Evolutionary conservation across 1,284 basidiomycete genomes (phyloP).

Genomic region (Mrakiaceae sp.): DNA sequence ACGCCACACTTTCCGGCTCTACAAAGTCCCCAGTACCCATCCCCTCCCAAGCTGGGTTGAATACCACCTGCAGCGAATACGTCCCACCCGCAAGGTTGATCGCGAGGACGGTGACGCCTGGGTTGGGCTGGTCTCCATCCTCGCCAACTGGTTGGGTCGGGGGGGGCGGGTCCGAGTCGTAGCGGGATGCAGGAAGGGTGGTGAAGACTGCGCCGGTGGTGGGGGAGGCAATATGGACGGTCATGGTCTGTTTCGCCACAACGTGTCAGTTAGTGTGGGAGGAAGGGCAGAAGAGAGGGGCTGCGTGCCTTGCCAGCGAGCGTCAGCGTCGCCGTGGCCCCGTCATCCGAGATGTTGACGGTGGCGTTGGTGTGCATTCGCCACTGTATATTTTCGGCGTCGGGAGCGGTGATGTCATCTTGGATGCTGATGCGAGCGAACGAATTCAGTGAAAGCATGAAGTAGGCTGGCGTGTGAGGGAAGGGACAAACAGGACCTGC

Average conservation of each 20-base stretch:
- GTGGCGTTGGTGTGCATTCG: slow-evolving; percentile 75
- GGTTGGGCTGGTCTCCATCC: slow-evolving; percentile 15
- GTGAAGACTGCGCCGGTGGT: slow-evolving; percentile 31
- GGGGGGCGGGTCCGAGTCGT: slow-evolving; percentile 51
- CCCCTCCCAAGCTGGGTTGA: slow-evolving; percentile 68
- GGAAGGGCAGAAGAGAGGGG: slow-evolving; percentile 17
- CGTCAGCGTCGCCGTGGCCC: slow-evolving; percentile 50
- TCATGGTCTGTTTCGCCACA: slow-evolving; percentile 2
- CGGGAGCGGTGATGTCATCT: slow-evolving; percentile 59
- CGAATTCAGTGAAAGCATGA: too few relatives aligned
- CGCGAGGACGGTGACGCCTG: slow-evolving; percentile 3
- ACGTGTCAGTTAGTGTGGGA: too few relatives aligned
- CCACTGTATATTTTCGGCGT: slow-evolving; percentile 56
- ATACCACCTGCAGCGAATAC: slow-evolving; percentile 43
- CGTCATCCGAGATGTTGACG: slow-evolving; percentile 32
- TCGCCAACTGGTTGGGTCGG: slow-evolving; percentile 30
- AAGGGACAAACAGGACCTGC: slow-evolving; percentile 54
- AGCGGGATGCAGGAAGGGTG: slow-evolving; percentile 36
- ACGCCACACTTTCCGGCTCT: too few relatives aligned
- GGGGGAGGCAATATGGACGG: slow-evolving; percentile 21
- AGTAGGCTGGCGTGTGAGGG: too few relatives aligned
- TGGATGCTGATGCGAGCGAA: slow-evolving; percentile 39
- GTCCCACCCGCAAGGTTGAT: slow-evolving; percentile 9
- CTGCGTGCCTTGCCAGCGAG: slow-evolving; percentile 48
- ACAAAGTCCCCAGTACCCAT: too few relatives aligned